Conservation (phyloP, 2,329 filamentous ascomycete species). For the Apiospora malaysiana region DNA sequence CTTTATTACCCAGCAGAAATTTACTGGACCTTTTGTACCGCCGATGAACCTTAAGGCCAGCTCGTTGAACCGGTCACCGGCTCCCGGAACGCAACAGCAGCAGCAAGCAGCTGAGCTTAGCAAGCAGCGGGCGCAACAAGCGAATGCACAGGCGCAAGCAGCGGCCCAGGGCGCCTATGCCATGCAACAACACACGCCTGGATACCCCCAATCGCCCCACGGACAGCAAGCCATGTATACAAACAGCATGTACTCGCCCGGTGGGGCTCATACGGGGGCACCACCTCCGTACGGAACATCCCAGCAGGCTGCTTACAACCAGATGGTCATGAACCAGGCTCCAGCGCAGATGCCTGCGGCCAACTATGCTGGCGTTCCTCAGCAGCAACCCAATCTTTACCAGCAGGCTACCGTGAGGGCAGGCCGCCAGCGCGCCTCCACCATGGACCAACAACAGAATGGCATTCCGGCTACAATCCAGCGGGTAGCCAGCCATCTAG, state of each 20-base stretch:
- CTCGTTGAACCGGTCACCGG: conserved; percentile 83
- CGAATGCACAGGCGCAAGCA: conserved; percentile 72
- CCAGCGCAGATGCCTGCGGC: conserved; percentile 69
- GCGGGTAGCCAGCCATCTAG: conserved; percentile 92
- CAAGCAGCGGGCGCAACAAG: conserved; percentile 83
- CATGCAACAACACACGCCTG: conserved; percentile 45
- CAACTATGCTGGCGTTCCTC: conserved; percentile 64
- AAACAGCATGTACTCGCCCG: conserved; percentile 79
- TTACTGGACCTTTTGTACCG: conserved; percentile 92
- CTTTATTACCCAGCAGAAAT: conserved; percentile 98
- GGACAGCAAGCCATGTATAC: conserved; percentile 74
- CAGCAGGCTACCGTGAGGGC: conserved; percentile 80
- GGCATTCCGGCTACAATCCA: conserved; percentile 94
- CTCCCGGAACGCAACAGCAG: conserved; percentile 93
- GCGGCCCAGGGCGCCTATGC: conserved; percentile 71
- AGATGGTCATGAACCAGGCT: conserved; percentile 73
- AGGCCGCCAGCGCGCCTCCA: conserved; percentile 87
- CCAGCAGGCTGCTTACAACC: conserved; percentile 73
- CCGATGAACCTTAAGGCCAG: conserved; percentile 95
- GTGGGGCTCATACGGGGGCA: conserved; percentile 58
- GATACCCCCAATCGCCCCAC: conserved; percentile 51
- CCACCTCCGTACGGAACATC: conserved; percentile 78
- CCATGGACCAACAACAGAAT: conserved; percentile 93
- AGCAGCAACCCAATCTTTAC: conserved; percentile 60
- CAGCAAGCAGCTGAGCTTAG: conserved; percentile 93